Evolutionary conservation across 164 flowering plant species (phyloP).

Genomic region (Euptelea pleiosperma): DNA sequence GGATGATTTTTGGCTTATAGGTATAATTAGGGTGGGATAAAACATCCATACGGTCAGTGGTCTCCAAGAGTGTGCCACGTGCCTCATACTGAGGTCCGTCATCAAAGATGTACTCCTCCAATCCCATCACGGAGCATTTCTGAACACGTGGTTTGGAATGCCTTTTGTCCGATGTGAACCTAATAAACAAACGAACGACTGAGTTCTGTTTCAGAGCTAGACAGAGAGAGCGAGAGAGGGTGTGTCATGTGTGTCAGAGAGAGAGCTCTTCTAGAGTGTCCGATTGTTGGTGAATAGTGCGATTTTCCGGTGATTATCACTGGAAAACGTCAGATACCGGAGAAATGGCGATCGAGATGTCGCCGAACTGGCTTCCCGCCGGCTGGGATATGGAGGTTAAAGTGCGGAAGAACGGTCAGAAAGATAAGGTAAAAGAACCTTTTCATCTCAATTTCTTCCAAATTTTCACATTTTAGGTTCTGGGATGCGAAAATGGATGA

Average conservation of each 20-base stretch:
- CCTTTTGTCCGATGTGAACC: constrained; percentile 7
- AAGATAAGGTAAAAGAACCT: constrained; percentile 10
- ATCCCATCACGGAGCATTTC: neutral
- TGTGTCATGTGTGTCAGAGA: too few relatives aligned
- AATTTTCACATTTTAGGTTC: constrained; percentile 6
- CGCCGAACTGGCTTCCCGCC: neutral
- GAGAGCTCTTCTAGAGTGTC: neutral
- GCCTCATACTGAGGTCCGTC: too few relatives aligned
- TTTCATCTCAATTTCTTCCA: neutral
- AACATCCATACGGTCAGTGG: too few relatives aligned
- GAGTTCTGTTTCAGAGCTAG: neutral
- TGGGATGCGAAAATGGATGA: neutral
- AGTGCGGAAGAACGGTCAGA: neutral
- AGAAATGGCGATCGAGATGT: neutral
- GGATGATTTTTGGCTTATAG: too few relatives aligned
- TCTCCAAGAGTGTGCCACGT: too few relatives aligned
- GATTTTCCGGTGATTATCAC: neutral
- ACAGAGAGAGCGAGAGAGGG: too few relatives aligned
- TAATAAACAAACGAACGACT: too few relatives aligned
- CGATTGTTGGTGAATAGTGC: neutral
- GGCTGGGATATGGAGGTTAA: neutral
- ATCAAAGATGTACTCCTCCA: too few relatives aligned
- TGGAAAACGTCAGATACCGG: neutral
- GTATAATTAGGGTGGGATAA: too few relatives aligned
- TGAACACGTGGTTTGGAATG: constrained; percentile 1